Base-by-base conservation (phyloP, 805 yeast species). In the Isabelozyma gotoi region DNA sequence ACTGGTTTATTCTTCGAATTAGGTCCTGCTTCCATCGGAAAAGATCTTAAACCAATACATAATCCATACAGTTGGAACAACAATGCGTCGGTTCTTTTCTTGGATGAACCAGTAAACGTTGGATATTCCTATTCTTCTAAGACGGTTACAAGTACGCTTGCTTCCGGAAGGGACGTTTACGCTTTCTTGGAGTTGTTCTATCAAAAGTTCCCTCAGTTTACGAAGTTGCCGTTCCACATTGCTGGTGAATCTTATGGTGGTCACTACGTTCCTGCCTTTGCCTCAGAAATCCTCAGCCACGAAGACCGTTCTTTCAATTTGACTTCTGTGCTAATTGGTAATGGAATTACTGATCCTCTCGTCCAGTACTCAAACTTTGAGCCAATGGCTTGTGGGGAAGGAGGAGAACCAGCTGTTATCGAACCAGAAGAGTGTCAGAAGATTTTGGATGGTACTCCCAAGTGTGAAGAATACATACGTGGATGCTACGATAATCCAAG, bases 341-440 rank as follows among this genome's bases (percentile, higher is more conserved):
- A 91, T 62, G 97, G 98, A 41, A 79, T 91, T 52, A 88, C 96
- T 29, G 96, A 89, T 63, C 85, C 96, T 2, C 71, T 85, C 46
- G 75, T 78, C 36, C 97, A 90, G 73, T 83, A 85, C 58, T 77
- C 77, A 45, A 82, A 82, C 64, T 90, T 88, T 60, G 81, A 85
- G 63, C 96, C 95, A 50, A 91, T 92, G 97, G 96, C 96, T 3
- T 92, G 98, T 67, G 94, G 96, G 41, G 62, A 77, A 52, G 96
- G 96, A 51, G 97, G 96, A 4, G 82, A 82, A 56, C 84, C 84
- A 15, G 71, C 91, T 14, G 89, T 89, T 2, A 71, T 89, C 50
- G 70, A 78, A 14, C 82, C 81, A n/a, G 81, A 78, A 42, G 81
- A 80, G 48, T 88, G 96, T 69, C 75, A 77, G 21, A 67, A 71